Evolutionary conservation across 1,284 basidiomycete genomes (phyloP).

Genomic region (Peniophora sp.): DNA sequence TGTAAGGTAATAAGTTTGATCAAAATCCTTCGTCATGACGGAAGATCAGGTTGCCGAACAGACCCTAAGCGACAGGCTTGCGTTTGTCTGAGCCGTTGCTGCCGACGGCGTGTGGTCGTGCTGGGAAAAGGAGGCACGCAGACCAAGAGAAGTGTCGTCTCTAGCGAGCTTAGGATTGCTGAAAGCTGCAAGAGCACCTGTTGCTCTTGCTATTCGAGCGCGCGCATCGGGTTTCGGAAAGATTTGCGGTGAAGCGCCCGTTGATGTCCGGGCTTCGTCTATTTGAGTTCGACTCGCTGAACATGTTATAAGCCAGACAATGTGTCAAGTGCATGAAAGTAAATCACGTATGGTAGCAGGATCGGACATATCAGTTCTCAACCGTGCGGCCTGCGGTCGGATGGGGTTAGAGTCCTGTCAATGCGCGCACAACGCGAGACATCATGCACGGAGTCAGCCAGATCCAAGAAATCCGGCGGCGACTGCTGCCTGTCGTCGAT

Average conservation of each 20-base stretch:
- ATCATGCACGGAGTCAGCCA: slow-evolving; percentile 83
- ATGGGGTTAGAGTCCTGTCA: slow-evolving; percentile 12
- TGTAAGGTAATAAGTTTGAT: too few relatives aligned
- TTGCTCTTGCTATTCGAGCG: slow-evolving; percentile 85
- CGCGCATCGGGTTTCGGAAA: slow-evolving; percentile 92
- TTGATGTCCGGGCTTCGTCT: slow-evolving; percentile 84
- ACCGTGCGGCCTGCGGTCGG: slow-evolving; percentile 57
- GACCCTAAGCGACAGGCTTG: slow-evolving; percentile 80
- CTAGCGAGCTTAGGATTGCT: slow-evolving; percentile 46
- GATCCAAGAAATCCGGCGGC: slow-evolving; percentile 82
- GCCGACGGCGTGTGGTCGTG: slow-evolving; percentile 52
- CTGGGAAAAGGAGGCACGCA: slow-evolving; percentile 34
- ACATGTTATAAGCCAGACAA: slow-evolving; percentile 1
- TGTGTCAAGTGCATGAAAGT: not conserved
- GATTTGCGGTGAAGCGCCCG: slow-evolving; percentile 77
- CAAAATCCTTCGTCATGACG: too few relatives aligned
- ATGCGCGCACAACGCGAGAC: slow-evolving; percentile 17
- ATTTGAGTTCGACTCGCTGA: slow-evolving; percentile 85
- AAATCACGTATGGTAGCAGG: slow-evolving; percentile 60
- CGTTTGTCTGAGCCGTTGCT: slow-evolving; percentile 63
- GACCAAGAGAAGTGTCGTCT: slow-evolving; percentile 32
- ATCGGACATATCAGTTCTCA: slow-evolving; percentile 77
- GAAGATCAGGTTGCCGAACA: slow-evolving; percentile 67
- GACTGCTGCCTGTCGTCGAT: slow-evolving; percentile 71
- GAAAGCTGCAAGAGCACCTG: slow-evolving; percentile 74